A percentile compares a stretch with the other conserved stretches of the same genome.
Conservation (phyloP, 768 basidiomycete species). For the Neoboletus magnificus region DNA sequence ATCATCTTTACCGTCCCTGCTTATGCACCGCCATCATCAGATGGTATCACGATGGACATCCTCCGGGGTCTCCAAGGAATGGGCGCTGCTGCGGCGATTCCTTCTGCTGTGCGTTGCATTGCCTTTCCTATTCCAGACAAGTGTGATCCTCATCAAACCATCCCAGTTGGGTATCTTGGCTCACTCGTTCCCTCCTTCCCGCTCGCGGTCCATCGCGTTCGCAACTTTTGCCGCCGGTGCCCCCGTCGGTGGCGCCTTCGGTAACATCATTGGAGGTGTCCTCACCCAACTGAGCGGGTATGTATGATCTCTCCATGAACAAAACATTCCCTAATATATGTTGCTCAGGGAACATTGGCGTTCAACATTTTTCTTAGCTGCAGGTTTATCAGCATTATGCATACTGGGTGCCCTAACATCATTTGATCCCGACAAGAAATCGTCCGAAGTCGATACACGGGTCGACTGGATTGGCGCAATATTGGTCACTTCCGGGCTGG, state of each 20-base stretch:
- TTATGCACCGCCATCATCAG: constrained; percentile 30
- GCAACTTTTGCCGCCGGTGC: constrained; percentile 83
- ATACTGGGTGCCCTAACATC: constrained; percentile 51
- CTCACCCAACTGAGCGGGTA: constrained; percentile 53
- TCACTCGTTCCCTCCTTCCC: constrained; percentile 66
- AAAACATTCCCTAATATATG: not conserved
- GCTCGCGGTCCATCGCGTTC: constrained; percentile 71
- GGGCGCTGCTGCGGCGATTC: constrained; percentile 75
- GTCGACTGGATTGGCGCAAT: constrained; percentile 79
- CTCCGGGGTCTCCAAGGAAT: constrained; percentile 77
- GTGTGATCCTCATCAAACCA: not conserved
- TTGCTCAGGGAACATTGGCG: constrained; percentile 54
- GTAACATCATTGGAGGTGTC: constrained; percentile 67
- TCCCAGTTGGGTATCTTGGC: constrained; percentile 77
- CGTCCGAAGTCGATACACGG: constrained; percentile 40
- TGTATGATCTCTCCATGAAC: constrained; percentile 3
- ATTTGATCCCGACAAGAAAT: constrained; percentile 54
- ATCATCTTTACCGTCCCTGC: not conserved
- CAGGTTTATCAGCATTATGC: constrained; percentile 54
- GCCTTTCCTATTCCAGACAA: not conserved
- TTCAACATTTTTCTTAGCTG: constrained; percentile 56
- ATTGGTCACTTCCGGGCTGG: constrained; percentile 61
- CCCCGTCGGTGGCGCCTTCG: constrained; percentile 74
- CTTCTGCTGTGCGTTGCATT: constrained; percentile 53
- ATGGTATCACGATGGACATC: constrained; percentile 59